Evolutionary conservation across 768 basidiomycete genomes (phyloP).

Genomic region (Boletus rubropictus): DNA sequence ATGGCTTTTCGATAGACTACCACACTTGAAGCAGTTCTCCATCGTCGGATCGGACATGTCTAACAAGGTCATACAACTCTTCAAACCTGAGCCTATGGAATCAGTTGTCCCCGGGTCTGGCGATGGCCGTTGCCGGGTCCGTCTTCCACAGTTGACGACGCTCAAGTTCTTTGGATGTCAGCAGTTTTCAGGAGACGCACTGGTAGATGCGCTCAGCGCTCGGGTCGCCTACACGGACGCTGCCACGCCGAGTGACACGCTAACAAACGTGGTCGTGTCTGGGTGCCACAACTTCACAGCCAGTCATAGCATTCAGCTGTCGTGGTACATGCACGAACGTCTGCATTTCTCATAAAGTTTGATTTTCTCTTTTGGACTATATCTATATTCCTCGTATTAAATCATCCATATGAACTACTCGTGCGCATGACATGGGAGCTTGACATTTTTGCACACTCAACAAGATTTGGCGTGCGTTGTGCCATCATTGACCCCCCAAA

Average conservation of each 20-base stretch:
- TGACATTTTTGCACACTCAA: no score
- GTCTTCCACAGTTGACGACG: constrained; percentile 49
- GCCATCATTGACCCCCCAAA: neutral
- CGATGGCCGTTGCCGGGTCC: constrained; percentile 31
- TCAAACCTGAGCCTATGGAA: constrained; percentile 38
- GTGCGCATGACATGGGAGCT: no score
- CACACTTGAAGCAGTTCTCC: constrained; percentile 53
- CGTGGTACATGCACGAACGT: constrained; percentile 23
- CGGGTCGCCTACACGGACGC: constrained; percentile 41
- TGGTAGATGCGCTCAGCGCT: constrained; percentile 47
- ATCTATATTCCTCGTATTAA: constrained; percentile 1
- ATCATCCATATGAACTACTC: neutral
- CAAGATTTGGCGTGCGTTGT: neutral
- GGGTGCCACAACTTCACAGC: constrained; percentile 21
- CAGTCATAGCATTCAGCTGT: constrained; percentile 20
- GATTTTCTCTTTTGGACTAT: neutral
- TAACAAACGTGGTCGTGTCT: constrained; percentile 22
- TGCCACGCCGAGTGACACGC: constrained; percentile 25
- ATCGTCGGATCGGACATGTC: constrained; percentile 83
- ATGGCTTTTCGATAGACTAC: constrained; percentile 57
- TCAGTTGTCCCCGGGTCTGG: constrained; percentile 3
- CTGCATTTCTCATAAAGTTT: constrained; percentile 22
- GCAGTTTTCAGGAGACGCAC: constrained; percentile 50
- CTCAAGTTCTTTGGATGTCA: constrained; percentile 60
- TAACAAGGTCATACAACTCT: constrained; percentile 56